Base-by-base conservation (phyloP, 345 rosid genomes). In the Arabis hirsuta region DNA sequence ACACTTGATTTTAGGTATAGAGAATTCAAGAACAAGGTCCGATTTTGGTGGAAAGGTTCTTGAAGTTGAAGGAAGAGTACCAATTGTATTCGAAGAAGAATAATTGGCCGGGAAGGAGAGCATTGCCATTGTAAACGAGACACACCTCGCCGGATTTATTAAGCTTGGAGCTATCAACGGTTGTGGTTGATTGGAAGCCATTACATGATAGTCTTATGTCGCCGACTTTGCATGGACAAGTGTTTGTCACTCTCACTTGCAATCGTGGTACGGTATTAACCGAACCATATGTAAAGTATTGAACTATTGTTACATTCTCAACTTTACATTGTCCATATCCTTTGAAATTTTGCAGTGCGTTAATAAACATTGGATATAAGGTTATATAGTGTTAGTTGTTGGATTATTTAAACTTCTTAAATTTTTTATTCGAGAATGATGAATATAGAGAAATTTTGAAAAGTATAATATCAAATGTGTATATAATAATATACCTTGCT, bases 111-210 rank as follows among this genome's bases (percentile, higher is more conserved):
- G 57, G 7, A 12, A 9, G 12, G 26, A 56, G 24, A 8, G 62
- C 13, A 12, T n/a, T 32, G 62, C 62, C 62, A 56, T 16, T 31
- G 60, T 55, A 13, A 32, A 55, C 13, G 26, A 56, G 62, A 56
- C 62, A 34, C 26, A 4, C 24, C 12, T 34, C 62, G 12, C 26
- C 43, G 26, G 13, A 7, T 34, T 56, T 34, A 12, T n/a, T 31
- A 13, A 55, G 3, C 20, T 9, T 29, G 22, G 60, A 55, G 60
- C 41, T 55, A 55, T 29, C 60, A 3, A 55, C 2, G 4, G 60
- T 14, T 4, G 60, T 12, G 19, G 1, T 11, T 6, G 62, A n/a
- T 36, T 16, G 2, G 48, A 59, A 59, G 14, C 50, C 48, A 59
- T 22, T 9, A 22, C 48, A 59, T 42, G 47, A 39, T 5, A 59